phyloP scores from a whole-genome alignment of 768 basidiomycete genomes.

The Mrakia blollopis region DNA sequence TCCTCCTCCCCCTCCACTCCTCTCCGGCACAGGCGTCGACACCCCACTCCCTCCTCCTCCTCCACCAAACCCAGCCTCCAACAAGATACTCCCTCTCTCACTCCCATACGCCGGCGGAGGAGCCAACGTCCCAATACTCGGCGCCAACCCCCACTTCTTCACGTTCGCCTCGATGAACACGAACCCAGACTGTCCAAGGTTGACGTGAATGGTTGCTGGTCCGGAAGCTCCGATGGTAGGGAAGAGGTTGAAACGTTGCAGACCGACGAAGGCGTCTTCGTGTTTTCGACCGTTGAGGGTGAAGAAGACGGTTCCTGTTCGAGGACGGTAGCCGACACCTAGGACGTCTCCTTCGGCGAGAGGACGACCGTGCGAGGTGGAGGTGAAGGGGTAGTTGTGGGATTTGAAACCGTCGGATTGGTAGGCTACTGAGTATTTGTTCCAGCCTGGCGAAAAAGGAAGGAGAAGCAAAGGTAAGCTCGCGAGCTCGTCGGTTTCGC shows the following conservation, averaged over 20 bases:
- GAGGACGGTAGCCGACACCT: constrained; percentile 90
- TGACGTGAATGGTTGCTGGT: constrained; percentile 92
- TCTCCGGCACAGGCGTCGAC: constrained; percentile 11
- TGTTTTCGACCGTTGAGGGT: constrained; percentile 95
- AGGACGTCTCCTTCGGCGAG: constrained; percentile 93
- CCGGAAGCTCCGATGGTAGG: constrained; percentile 95
- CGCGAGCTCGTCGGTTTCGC: background rate
- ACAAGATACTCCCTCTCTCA: constrained; percentile 89
- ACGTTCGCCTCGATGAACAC: constrained; percentile 99
- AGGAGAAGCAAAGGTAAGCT: background rate
- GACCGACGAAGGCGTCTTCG: constrained; percentile 89
- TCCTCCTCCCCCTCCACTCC: background rate
- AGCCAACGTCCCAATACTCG: constrained; percentile 91
- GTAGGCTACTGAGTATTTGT: constrained; percentile 85
- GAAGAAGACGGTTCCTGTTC: constrained; percentile 97
- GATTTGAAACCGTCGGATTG: constrained; percentile 88
- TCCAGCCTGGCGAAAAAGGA: constrained; percentile 36
- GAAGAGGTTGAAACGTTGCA: constrained; percentile 88
- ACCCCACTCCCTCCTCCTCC: constrained; percentile 33
- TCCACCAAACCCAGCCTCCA: constrained; percentile 72
- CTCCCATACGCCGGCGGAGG: constrained; percentile 98
- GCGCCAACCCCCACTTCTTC: constrained; percentile 98
- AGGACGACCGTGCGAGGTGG: constrained; percentile 70
- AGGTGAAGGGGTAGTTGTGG: constrained; percentile 92
- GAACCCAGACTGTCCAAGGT: constrained; percentile 95